Conservation (phyloP, 805 yeast genomes). For the Wickerhamomyces hampshirensis region DNA sequence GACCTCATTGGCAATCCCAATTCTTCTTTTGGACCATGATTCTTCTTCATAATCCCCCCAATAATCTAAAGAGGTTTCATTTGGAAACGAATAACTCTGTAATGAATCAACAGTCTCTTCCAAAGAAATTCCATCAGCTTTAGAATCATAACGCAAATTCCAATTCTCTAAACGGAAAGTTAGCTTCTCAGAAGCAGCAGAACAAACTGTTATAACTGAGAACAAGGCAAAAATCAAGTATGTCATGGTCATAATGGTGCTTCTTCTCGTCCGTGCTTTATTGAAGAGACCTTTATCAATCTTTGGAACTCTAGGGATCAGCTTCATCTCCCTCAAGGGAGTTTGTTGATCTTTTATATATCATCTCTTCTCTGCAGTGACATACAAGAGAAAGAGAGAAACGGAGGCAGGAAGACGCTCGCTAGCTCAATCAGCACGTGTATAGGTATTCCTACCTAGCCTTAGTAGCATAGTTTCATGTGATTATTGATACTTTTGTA, state of each 20-base stretch:
- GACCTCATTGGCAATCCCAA: constrained; percentile 32
- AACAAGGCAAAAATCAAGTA: neutral
- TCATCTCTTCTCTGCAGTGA: too few species aligned
- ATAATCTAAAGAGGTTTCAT: constrained; percentile 13
- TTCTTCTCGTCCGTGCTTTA: neutral
- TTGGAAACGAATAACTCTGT: constrained; percentile 3
- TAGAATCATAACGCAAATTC: constrained; percentile 18
- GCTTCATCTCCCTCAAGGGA: too few species aligned
- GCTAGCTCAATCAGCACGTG: too few species aligned
- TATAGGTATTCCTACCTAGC: too few species aligned
- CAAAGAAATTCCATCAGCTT: constrained; percentile 8
- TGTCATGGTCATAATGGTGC: neutral
- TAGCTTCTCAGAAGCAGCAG: neutral
- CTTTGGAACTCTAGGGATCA: too few species aligned
- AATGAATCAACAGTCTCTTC: constrained; percentile 5
- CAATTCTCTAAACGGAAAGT: constrained; percentile 9
- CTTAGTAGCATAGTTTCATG: too few species aligned
- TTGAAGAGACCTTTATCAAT: too few species aligned
- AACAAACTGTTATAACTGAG: neutral
- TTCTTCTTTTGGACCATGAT: constrained; percentile 32
- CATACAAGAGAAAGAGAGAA: too few species aligned
- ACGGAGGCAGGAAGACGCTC: too few species aligned
- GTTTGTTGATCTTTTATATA: too few species aligned
- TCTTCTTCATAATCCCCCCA: constrained; percentile 26
- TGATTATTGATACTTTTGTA: too few species aligned